Evolutionary conservation across 371 early-diverging fungal species (phyloP), one percentile per base, ranked within the genome.

Genomic region (Haplosporangium sp.): DNA sequence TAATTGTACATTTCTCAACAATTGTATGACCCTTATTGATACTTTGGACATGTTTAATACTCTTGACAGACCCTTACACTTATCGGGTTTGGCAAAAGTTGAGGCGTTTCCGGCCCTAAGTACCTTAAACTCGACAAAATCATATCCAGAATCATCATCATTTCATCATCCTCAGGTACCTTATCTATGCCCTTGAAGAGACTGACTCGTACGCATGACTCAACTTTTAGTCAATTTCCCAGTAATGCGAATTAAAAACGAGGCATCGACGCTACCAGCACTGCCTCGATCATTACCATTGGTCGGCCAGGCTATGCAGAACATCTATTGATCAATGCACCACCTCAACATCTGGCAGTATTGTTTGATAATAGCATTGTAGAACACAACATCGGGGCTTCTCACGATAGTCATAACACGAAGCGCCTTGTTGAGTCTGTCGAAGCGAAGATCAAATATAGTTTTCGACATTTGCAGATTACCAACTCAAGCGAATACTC

Each of bases 271-370:
- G 34, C 66, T 2, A 52, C 27, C 27, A 38, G 57, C 37, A 7
- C 57, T 5, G 59, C 63, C 11, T 34, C 56, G 1, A 45, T 74
- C 19, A 57, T 27, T 2, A 20, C 70, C 2, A 15, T 70, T 0
- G 70, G 70, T 1, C 37, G 40, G 13, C 71, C 66, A 15, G 76
- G 76, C 1, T 75, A 75, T 10, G 70, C 67, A 20, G 95, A 95
- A 42, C 92, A 94, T 47, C 91, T 95, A 67, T 78, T 84, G 44
- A 75, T 96, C 20, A 95, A 95, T 39, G 90, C 94, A 6, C 97
- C 96, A 2, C 84, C 88, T 15, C 76, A 75, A 62, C 61, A 67
- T 7, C 39, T 75, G 42, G 38, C 70, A 7, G 70, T 75, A 39
- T 44, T 75, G 56, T 69, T 75, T 37, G 76, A 75, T 19, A 44